Evolutionary conservation across 129 eudicot genomes (phyloP).

Genomic region (sunflower (Helianthus annuus)): HanXRQr2.0-SUNRISE NC_035449.2:115164033-115164532

Average conservation of each 20-base stretch:
- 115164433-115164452: slow-evolving; percentile 47
- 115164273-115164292: slow-evolving; percentile 82
- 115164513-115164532: slow-evolving; percentile 42
- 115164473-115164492: slow-evolving; percentile 64
- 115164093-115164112: slow-evolving; percentile 77
- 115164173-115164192: slow-evolving; percentile 67
- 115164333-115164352: slow-evolving; percentile 67
- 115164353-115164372: slow-evolving; percentile 68
- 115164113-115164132: slow-evolving; percentile 73
- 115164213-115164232: slow-evolving; percentile 83
- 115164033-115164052: slow-evolving; percentile 65
- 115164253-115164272: slow-evolving; percentile 63
- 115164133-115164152: slow-evolving; percentile 71
- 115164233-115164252: slow-evolving; percentile 73
- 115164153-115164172: slow-evolving; percentile 80
- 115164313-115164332: slow-evolving; percentile 69
- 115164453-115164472: slow-evolving; percentile 62
- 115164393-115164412: slow-evolving; percentile 50
- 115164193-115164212: slow-evolving; percentile 68
- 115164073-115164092: slow-evolving; percentile 64
- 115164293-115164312: slow-evolving; percentile 69
- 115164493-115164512: slow-evolving; percentile 63
- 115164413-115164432: slow-evolving; percentile 38
- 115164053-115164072: slow-evolving; percentile 62
- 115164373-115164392: slow-evolving; percentile 77